phyloP scores from a whole-genome alignment of 257 asterid genomes.

The Solanum etuberosum region DNA sequence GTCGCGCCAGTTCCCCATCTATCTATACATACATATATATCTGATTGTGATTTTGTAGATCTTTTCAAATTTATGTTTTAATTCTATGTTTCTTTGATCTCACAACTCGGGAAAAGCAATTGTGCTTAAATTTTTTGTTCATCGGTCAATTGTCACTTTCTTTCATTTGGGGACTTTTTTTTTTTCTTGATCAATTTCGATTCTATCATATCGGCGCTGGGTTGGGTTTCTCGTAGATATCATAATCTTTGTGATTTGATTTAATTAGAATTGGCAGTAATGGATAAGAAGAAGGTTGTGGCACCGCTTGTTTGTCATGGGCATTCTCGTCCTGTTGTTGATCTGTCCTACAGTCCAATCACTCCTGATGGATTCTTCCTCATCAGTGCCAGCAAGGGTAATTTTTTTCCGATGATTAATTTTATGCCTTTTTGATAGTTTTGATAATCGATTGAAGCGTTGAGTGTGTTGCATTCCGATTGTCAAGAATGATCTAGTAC shows the following conservation, averaged over 20 bases:
- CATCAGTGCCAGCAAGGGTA: conserved; percentile 99
- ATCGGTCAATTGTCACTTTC: conserved; percentile 29
- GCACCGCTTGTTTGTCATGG: conserved; percentile 98
- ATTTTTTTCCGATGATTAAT: neutral
- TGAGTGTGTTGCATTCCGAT: neutral
- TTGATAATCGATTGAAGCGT: neutral
- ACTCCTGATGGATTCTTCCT: conserved; percentile 96
- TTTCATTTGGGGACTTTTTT: conserved; percentile 2
- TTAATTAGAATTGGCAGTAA: conserved; percentile 5
- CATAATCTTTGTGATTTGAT: conserved; percentile 5
- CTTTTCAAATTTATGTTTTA: neutral
- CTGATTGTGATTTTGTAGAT: conserved; percentile 11
- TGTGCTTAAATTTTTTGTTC: conserved; percentile 9
- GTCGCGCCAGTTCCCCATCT: conserved; percentile 25
- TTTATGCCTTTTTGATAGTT: neutral
- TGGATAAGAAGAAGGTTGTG: conserved; percentile 90
- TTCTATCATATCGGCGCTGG: conserved; percentile 1
- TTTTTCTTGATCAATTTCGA: conserved; percentile 8
- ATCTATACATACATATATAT: conserved; percentile 11
- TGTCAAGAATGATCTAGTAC: neutral
- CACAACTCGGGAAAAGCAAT: neutral
- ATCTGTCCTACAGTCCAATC: conserved; percentile 85
- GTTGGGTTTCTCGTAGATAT: neutral
- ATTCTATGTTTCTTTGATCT: conserved; percentile 13
- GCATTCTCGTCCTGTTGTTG: conserved; percentile 99